Evolutionary conservation across 2,329 filamentous ascomycete genomes (phyloP), one percentile per base, ranked within the genome.

Genomic region (Alternaria longipes): DNA sequence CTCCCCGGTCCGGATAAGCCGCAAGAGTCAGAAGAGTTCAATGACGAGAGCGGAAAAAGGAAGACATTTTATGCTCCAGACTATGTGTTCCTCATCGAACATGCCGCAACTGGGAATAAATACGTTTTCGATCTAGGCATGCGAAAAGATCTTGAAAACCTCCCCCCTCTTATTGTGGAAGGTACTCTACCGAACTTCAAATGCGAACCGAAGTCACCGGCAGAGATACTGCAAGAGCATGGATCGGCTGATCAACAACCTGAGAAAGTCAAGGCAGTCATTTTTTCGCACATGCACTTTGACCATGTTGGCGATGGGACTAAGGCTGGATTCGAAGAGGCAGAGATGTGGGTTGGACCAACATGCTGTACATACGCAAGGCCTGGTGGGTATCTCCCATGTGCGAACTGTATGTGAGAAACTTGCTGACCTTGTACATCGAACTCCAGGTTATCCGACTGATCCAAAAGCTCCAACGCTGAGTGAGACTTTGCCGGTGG

Each of bases 111-210:
- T 54, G 18, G 70, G 62, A 73, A 77, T 57, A 70, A 77, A 83
- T 59, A 78, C 65, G 60, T 87, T 59, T 87, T 87, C 71, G 85
- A 87, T 63, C 80, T 87, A 2, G 85, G 85, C 8, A 78, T 87
- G 50, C 82, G 84, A 20, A 79, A 81, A 44, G 79, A 84, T 26
- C 67, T 82, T 2, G 68, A 76, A 24, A 75, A 74, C 36, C 45
- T 78, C 63, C 57, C 87, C 82, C 73, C 78, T 73, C 5, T 68
- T 65, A 22, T 75, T 68, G 9, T 78, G 79, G 62, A 83, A 78
- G 60, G 74, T 66, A 28, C 83, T 81, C 63, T 79, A 80, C 61
- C 74, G 67, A 32, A 70, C 65, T 67, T 81, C 81, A 45, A 77
- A 63, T 81, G 59, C 69, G 67, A 57, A 24, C 72, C 66, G 57